Evolutionary conservation across 2,329 filamentous ascomycete genomes (phyloP).

Genomic region (Cadophora gregata): DNA sequence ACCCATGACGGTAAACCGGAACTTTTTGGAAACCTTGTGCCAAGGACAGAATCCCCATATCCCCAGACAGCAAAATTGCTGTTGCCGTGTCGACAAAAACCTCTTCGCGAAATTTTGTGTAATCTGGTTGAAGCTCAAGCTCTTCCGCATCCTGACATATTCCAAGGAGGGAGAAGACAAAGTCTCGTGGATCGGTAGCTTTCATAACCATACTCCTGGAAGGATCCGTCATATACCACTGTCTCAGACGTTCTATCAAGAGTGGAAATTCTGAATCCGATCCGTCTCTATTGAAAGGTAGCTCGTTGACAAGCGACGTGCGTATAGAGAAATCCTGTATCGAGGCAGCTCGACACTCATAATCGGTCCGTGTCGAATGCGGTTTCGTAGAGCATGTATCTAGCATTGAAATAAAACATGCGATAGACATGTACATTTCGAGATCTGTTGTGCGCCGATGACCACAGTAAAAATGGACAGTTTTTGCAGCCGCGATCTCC

Average conservation of each 20-base stretch:
- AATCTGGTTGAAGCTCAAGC: neutral
- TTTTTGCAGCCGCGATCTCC: neutral
- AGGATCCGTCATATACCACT: neutral
- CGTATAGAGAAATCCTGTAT: neutral
- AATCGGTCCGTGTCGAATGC: neutral
- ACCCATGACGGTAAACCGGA: constrained; percentile 7
- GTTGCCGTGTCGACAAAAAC: neutral
- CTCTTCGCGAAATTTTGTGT: neutral
- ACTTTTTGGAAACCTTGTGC: neutral
- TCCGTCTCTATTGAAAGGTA: neutral
- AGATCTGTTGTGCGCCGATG: neutral
- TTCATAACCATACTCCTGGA: neutral
- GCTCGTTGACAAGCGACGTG: neutral
- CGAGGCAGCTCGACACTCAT: neutral
- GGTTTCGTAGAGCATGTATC: neutral
- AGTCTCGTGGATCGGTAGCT: constrained; percentile 3
- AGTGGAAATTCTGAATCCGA: too few species aligned
- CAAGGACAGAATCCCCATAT: neutral
- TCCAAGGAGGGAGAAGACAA: constrained; percentile 6
- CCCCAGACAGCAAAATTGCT: neutral
- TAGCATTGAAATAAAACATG: neutral
- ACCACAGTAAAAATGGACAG: constrained; percentile 5
- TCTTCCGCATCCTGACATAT: neutral
- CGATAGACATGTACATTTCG: neutral
- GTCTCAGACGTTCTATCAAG: neutral